phyloP scores from a whole-genome alignment of 768 basidiomycete species.

The Lentinus tigrinus region DNA sequence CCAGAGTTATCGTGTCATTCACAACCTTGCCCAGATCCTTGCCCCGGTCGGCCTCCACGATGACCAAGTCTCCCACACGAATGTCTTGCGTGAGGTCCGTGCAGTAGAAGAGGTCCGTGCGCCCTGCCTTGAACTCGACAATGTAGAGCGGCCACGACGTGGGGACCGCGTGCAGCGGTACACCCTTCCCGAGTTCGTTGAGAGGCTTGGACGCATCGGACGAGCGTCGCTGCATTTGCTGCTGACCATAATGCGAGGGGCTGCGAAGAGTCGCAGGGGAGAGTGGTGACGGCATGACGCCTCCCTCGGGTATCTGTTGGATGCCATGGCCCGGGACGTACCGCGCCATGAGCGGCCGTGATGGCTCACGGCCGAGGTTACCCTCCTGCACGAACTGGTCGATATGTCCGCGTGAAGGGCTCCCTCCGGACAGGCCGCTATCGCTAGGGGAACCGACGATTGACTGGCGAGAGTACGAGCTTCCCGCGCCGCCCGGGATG shows the following conservation, averaged over 20 bases:
- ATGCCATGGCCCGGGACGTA: conserved; percentile 68
- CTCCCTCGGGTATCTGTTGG: conserved; percentile 47
- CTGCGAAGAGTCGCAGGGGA: conserved; percentile 43
- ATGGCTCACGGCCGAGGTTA: conserved; percentile 26
- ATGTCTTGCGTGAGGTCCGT: conserved; percentile 67
- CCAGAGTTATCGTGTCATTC: conserved; percentile 86
- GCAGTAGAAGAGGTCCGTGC: conserved; percentile 92
- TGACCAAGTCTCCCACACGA: conserved; percentile 86
- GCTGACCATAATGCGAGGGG: conserved; percentile 12
- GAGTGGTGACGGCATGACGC: conserved; percentile 50
- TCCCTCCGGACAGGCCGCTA: conserved; percentile 51
- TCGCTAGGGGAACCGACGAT: conserved; percentile 65
- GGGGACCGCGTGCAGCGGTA: conserved; percentile 83
- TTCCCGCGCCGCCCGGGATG: conserved; percentile 43
- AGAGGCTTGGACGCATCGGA: conserved; percentile 40
- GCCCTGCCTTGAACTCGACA: conserved; percentile 96
- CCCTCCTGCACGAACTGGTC: conserved; percentile 44
- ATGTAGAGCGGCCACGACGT: conserved; percentile 89
- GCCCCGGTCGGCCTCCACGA: conserved; percentile 95
- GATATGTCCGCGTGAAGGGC: conserved; percentile 44
- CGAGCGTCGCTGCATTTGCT: conserved; percentile 34
- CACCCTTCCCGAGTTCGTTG: conserved; percentile 79
- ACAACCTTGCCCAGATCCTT: conserved; percentile 90
- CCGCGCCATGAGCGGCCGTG: conserved; percentile 46
- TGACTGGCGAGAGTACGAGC: conserved; percentile 46